A percentile compares a stretch with the other conserved stretches of the same genome.
Evolutionary conservation across 2,329 filamentous ascomycete genomes (phyloP).

Genomic region (Mollisiaceae sp.): DNA sequence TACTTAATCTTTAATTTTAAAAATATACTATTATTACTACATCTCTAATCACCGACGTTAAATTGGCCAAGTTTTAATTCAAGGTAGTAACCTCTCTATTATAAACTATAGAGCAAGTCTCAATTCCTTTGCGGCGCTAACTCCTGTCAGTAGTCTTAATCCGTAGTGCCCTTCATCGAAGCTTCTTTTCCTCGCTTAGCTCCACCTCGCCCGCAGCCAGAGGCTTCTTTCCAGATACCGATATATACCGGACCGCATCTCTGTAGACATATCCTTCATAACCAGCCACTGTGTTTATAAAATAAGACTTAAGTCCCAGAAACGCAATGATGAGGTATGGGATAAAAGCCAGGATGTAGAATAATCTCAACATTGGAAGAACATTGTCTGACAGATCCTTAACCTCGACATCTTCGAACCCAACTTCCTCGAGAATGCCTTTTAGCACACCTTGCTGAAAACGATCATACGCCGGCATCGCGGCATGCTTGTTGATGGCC

Average conservation of each 20-base stretch:
- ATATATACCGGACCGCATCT: conserved; percentile 37
- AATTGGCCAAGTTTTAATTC: too few relatives aligned
- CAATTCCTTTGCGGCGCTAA: too few relatives aligned
- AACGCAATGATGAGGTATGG: conserved; percentile 53
- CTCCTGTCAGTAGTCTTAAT: too few relatives aligned
- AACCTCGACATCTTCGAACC: conserved; percentile 47
- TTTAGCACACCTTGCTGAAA: conserved; percentile 48
- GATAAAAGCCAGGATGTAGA: conserved; percentile 52
- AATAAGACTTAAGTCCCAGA: conserved; percentile 50
- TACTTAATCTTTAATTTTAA: too few relatives aligned
- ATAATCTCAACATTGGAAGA: conserved; percentile 53
- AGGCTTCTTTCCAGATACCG: conserved; percentile 46
- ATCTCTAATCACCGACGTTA: too few relatives aligned
- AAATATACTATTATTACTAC: too few relatives aligned
- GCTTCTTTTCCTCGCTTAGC: conserved; percentile 8
- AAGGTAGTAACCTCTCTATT: too few relatives aligned
- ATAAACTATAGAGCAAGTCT: too few relatives aligned
- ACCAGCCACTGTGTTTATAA: conserved; percentile 55
- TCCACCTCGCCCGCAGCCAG: background rate
- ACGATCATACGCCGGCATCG: conserved; percentile 52
- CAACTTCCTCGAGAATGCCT: conserved; percentile 45
- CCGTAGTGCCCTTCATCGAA: background rate
- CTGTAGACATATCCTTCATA: conserved; percentile 34
- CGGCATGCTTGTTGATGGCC: conserved; percentile 49
- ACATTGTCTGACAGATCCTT: conserved; percentile 53